Evolutionary conservation across 1,284 basidiomycete species (phyloP).

Genomic region (Pseudozyma sp.): DNA sequence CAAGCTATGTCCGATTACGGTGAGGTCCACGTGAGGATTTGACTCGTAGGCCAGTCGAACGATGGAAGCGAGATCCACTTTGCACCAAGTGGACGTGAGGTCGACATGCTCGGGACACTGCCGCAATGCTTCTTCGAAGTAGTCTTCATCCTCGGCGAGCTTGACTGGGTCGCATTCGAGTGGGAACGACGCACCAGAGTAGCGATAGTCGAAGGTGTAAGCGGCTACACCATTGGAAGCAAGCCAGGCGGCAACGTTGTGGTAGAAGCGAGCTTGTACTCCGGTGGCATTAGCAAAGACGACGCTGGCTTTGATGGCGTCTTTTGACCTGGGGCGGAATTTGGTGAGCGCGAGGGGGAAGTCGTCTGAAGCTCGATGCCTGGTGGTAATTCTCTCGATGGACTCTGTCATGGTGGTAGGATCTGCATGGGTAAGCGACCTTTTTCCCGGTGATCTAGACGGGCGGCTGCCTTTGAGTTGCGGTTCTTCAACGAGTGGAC

Average conservation of each 20-base stretch:
- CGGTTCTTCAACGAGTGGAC: neutral
- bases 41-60: conserved; percentile 39
- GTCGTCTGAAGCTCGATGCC: conserved; percentile 37
- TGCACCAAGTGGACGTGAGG: conserved; percentile 56
- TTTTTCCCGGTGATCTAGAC: neutral
- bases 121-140: conserved; percentile 46
- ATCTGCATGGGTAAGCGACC: neutral
- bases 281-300: conserved; percentile 58
- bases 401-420: conserved; percentile 18
- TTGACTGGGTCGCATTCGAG: conserved; percentile 33
- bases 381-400: conserved; percentile 17
- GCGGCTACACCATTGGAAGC: conserved; percentile 49
- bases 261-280: conserved; percentile 58
- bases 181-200: conserved; percentile 53
- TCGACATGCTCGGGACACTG: conserved; percentile 40
- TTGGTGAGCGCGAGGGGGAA: conserved; percentile 48
- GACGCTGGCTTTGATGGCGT: conserved; percentile 27
- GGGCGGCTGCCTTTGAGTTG: neutral
- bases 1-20: conserved; percentile 52
- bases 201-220: conserved; percentile 60
- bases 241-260: conserved; percentile 50
- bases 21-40: conserved; percentile 40
- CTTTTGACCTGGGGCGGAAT: conserved; percentile 35
- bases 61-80: conserved; percentile 53
- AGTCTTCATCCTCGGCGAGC: conserved; percentile 49